Conservation (phyloP, 2,329 filamentous ascomycete species). For the Trichoderma sp. region DNA sequence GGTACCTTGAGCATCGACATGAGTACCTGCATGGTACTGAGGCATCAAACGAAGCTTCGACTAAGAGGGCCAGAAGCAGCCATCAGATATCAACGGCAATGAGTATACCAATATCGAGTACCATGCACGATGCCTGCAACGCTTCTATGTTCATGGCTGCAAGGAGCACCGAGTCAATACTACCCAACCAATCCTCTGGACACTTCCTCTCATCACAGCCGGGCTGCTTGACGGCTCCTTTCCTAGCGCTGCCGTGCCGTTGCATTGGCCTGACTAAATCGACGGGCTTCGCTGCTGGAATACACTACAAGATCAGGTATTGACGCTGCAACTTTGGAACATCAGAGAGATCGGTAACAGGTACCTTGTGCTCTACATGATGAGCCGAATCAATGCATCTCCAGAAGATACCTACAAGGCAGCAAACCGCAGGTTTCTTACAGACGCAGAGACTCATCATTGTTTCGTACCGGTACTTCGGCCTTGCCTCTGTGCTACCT, state of each 20-base stretch:
- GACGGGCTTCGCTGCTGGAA: neutral
- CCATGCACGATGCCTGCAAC: conserved; percentile 19
- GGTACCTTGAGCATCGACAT: no score
- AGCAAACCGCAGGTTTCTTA: neutral
- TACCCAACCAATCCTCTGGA: neutral
- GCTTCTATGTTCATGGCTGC: neutral
- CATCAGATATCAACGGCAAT: neutral
- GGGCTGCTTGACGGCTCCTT: neutral
- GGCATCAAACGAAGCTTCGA: no score
- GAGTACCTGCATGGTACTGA: no score
- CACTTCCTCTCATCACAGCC: neutral
- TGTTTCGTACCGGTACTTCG: neutral
- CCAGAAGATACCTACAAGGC: neutral
- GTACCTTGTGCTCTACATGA: no score
- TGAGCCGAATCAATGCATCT: no score
- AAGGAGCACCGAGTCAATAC: neutral
- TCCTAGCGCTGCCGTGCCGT: conserved; percentile 9
- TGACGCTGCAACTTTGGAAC: neutral
- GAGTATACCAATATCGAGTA: neutral
- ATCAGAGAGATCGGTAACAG: neutral
- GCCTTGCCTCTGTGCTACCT: neutral
- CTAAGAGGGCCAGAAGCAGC: neutral
- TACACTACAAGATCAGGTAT: neutral
- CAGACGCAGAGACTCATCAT: neutral
- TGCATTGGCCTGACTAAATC: neutral